Evolutionary conservation across 2,329 filamentous ascomycete species (phyloP).

Genomic region (Sporothrix brunneoviolacea): DNA sequence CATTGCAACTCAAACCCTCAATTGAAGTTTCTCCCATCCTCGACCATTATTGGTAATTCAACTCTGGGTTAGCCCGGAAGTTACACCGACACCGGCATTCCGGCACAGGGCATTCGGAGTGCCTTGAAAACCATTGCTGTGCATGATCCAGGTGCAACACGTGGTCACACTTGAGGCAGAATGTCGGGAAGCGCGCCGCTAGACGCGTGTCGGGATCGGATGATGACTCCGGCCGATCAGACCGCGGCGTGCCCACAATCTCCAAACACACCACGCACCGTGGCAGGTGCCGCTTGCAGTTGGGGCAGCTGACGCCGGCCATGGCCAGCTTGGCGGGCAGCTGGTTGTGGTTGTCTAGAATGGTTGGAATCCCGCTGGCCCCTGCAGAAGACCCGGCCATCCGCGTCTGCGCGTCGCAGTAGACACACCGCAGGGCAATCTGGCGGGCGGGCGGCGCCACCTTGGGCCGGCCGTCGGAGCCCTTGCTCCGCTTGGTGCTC

Average conservation of each 20-base stretch:
- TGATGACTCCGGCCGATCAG: constrained; percentile 48
- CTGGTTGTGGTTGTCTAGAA: constrained; percentile 37
- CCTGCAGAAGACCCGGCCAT: constrained; percentile 26
- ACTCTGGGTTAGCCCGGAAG: constrained; percentile 52
- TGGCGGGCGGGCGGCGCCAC: constrained; percentile 61
- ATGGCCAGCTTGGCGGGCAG: constrained; percentile 49
- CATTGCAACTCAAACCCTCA: too few species aligned
- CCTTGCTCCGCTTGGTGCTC: constrained; percentile 61
- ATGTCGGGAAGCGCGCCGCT: constrained; percentile 58
- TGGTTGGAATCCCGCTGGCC: neutral
- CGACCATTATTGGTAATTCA: constrained; percentile 41
- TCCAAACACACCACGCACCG: constrained; percentile 63
- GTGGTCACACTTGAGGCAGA: constrained; percentile 62
- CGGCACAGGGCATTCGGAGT: constrained; percentile 60
- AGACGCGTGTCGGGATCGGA: constrained; percentile 39
- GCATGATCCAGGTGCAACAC: constrained; percentile 62
- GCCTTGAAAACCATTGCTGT: constrained; percentile 57
- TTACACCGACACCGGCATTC: constrained; percentile 62
- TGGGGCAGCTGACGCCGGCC: constrained; percentile 58
- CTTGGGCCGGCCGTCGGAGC: constrained; percentile 44
- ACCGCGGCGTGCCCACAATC: constrained; percentile 57
- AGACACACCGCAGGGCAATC: constrained; percentile 68
- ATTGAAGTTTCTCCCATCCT: neutral
- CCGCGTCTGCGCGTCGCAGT: constrained; percentile 60
- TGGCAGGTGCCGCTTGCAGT: constrained; percentile 59